Conservation (phyloP, 176 grass and related monocot species). For the Avena insularis region DNA sequence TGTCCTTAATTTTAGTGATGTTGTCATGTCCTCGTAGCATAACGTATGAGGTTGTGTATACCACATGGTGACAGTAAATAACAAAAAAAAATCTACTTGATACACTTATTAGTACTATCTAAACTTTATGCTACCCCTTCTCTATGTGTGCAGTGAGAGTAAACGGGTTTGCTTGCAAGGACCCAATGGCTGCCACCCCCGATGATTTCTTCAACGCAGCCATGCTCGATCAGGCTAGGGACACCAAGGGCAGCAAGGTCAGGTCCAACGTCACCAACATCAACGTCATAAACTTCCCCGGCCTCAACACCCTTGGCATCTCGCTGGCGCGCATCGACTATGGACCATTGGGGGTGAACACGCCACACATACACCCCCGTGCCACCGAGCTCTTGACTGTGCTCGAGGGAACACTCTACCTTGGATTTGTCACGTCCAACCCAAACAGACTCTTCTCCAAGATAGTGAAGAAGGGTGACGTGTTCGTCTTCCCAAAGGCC, state of each 20-base stretch:
- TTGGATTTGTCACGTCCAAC: slow-evolving; percentile 32
- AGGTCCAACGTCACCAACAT: slow-evolving; percentile 19
- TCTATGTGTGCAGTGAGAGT: not conserved
- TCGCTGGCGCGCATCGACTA: slow-evolving; percentile 4
- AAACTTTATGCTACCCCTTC: not conserved
- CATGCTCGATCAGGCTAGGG: not conserved
- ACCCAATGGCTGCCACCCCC: not conserved
- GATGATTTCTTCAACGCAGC: slow-evolving; percentile 32
- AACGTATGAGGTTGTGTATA: not conserved
- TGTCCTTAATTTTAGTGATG: not conserved
- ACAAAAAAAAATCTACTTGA: not conserved
- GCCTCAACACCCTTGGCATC: slow-evolving; percentile 24
- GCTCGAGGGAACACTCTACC: slow-evolving; percentile 24
- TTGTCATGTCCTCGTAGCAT: not conserved
- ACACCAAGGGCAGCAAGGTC: slow-evolving; percentile 17
- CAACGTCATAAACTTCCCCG: slow-evolving; percentile 18
- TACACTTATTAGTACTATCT: not conserved
- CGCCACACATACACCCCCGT: not conserved
- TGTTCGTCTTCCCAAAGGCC: slow-evolving; percentile 9
- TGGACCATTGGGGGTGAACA: not conserved
- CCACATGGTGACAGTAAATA: not conserved
- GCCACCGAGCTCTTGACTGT: not conserved
- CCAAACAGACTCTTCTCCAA: slow-evolving; percentile 23
- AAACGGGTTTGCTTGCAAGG: slow-evolving; percentile 41
- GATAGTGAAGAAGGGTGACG: slow-evolving; percentile 11